Evolutionary conservation across 768 basidiomycete genomes (phyloP).

Genomic region (Lentinula detonsa): DNA sequence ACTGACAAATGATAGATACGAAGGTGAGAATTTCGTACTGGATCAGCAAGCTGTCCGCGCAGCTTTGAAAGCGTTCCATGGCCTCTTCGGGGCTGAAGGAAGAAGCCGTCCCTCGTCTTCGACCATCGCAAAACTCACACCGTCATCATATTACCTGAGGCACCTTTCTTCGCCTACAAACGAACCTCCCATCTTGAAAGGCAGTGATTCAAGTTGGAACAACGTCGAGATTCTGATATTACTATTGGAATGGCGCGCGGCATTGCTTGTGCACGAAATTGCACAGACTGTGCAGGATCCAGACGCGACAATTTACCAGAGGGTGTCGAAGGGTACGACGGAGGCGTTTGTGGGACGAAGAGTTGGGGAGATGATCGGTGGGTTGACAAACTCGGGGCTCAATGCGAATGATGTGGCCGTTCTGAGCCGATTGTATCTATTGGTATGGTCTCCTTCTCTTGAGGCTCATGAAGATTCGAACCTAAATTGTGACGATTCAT

Average conservation of each 20-base stretch:
- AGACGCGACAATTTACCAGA: slow-evolving; percentile 52
- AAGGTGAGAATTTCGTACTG: slow-evolving; percentile 77
- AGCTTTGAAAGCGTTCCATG: slow-evolving; percentile 53
- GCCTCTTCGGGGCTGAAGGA: slow-evolving; percentile 12
- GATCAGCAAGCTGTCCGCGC: slow-evolving; percentile 71
- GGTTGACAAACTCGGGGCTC: slow-evolving; percentile 14
- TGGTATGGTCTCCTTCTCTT: slow-evolving; percentile 27
- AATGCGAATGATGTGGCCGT: slow-evolving; percentile 21
- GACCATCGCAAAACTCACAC: slow-evolving; percentile 26
- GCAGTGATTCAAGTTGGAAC: slow-evolving; percentile 23
- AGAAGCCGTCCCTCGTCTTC: background rate
- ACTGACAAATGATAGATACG: slow-evolving; percentile 37
- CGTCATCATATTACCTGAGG: slow-evolving; percentile 52
- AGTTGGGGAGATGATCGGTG: slow-evolving; percentile 42
- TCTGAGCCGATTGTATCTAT: slow-evolving; percentile 30
- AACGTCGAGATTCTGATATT: slow-evolving; percentile 32
- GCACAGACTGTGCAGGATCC: slow-evolving; percentile 27
- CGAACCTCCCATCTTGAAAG: slow-evolving; percentile 11
- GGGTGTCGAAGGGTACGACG: slow-evolving; percentile 56
- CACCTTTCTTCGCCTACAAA: slow-evolving; percentile 27
- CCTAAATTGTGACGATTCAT: too few species aligned
- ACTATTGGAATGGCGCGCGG: slow-evolving; percentile 64
- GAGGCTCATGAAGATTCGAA: background rate
- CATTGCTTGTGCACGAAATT: slow-evolving; percentile 44
- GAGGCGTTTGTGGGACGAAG: slow-evolving; percentile 63